A percentile compares a stretch with the other conserved stretches of the same genome.
These are phyloP conservation scores for Lipomyces orientalis DNA, from an alignment of 805 yeast species.

Conservation along the genomic window DNA sequence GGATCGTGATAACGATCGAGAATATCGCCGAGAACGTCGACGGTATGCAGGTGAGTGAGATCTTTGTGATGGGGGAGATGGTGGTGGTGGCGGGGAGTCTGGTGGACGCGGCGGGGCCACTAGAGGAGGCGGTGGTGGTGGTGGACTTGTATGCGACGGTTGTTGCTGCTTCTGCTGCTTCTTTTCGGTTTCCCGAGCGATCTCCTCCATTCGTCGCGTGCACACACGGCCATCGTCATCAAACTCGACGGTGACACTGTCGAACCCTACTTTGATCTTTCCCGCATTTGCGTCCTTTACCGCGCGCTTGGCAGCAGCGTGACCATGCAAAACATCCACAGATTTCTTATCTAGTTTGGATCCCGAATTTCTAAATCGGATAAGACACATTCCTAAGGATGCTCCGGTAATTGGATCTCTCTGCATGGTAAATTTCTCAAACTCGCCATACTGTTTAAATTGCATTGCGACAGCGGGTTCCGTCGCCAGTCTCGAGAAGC, in stretches of 20 bases:
- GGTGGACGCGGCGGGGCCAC: conserved; percentile 18
- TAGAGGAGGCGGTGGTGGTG: conserved; percentile 33
- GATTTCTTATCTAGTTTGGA: conserved; percentile 11
- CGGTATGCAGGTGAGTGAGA: background rate
- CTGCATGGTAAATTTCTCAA: conserved; percentile 62
- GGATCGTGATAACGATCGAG: conserved; percentile 9
- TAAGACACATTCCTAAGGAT: conserved; percentile 72
- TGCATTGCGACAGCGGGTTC: conserved; percentile 56
- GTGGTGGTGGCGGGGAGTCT: conserved; percentile 7
- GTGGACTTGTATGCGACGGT: background rate
- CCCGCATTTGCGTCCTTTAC: conserved; percentile 47
- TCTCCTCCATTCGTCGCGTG: conserved; percentile 23
- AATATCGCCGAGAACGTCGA: conserved; percentile 6
- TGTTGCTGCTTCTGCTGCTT: conserved; percentile 3
- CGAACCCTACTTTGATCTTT: conserved; percentile 58
- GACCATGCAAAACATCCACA: conserved; percentile 45
- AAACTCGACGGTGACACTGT: conserved; percentile 48
- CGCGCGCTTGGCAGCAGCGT: conserved; percentile 55
- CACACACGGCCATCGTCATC: conserved; percentile 46
- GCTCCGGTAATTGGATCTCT: conserved; percentile 78
- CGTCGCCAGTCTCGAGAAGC: conserved; percentile 60
- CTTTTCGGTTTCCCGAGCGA: background rate
- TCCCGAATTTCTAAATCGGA: conserved; percentile 61
- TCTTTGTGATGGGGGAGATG: background rate
- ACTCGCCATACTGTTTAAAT: conserved; percentile 66